A percentile compares a stretch with the other conserved stretches of the same genome.
These are phyloP conservation scores for Brettanomyces sp. DNA, from an alignment of 805 yeast genomes.

Conservation along the genomic window DNA sequence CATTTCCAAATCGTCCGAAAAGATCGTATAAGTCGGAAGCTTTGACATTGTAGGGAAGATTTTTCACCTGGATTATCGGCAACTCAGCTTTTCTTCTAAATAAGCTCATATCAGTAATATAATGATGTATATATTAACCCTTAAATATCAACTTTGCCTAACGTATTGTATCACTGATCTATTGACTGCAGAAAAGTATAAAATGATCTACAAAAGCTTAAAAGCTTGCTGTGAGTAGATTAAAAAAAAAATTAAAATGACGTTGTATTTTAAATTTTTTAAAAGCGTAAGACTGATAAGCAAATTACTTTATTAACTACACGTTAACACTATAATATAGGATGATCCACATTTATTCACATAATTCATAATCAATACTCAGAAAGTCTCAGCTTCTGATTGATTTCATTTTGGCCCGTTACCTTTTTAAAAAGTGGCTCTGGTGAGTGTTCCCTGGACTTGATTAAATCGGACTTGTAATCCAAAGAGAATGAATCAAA, in stretches of 20 bases:
- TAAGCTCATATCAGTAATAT: neutral
- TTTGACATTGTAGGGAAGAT: slow-evolving; percentile 44
- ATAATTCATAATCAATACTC: slow-evolving; percentile 35
- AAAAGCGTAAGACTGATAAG: too few species aligned
- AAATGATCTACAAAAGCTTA: too few species aligned
- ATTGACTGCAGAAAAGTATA: too few species aligned
- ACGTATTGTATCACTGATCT: too few species aligned
- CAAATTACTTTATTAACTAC: too few species aligned
- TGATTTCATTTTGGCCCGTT: slow-evolving; percentile 41
- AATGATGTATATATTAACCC: neutral
- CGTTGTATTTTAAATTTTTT: too few species aligned
- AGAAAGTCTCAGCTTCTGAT: slow-evolving; percentile 52
- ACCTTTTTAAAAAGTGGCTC: slow-evolving; percentile 32
- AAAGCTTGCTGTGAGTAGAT: too few species aligned
- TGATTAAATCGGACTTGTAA: slow-evolving; percentile 40
- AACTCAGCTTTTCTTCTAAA: slow-evolving; percentile 16
- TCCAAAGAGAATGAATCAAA: slow-evolving; percentile 74
- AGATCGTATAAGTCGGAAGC: slow-evolving; percentile 39
- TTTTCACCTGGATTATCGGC: slow-evolving; percentile 40
- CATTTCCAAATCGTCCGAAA: slow-evolving; percentile 46
- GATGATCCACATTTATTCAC: too few species aligned
- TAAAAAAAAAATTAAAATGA: too few species aligned
- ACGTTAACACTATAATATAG: too few species aligned
- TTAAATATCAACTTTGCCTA: too few species aligned
- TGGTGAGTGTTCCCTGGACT: slow-evolving; percentile 53